Conservation (phyloP, 192 early-diverging fungal genomes). For the Linnemannia exigua region DNA sequence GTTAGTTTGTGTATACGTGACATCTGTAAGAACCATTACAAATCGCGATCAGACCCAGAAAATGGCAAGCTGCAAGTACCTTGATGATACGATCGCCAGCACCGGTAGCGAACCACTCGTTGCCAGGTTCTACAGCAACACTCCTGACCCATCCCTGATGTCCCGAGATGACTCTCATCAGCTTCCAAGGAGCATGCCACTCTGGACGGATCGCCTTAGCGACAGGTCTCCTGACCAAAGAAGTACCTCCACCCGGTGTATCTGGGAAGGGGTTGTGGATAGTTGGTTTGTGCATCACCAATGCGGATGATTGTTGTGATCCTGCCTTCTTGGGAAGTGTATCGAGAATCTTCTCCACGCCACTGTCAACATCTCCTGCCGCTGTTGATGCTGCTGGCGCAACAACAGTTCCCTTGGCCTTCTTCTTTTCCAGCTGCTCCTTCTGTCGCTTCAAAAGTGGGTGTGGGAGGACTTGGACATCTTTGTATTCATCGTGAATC, state of each 20-base stretch:
- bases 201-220: conserved; percentile 74
- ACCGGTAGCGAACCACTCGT: conserved; percentile 99
- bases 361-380: conserved; percentile 47
- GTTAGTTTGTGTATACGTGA: neutral
- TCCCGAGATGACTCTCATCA: conserved; percentile 97
- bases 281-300: conserved; percentile 57
- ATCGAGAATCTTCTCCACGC: conserved; percentile 62
- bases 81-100: conserved; percentile 98
- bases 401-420: conserved; percentile 32
- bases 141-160: conserved; percentile 98
- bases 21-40: neutral
- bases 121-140: conserved; percentile 93
- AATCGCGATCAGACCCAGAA: neutral
- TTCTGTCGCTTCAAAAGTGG: conserved; percentile 68
- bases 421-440: conserved; percentile 61
- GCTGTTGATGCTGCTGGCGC: conserved; percentile 39
- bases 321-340: conserved; percentile 57
- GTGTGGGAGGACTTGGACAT: conserved; percentile 73
- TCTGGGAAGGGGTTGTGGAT: conserved; percentile 60
- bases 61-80: conserved; percentile 55
- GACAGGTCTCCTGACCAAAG: conserved; percentile 66
- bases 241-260: conserved; percentile 59
- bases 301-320: conserved; percentile 27
- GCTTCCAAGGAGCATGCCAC: conserved; percentile 99
- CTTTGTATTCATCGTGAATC: conserved; percentile 81